Base-by-base conservation (phyloP, 768 basidiomycete genomes). In the Lyophyllum atratum region DNA sequence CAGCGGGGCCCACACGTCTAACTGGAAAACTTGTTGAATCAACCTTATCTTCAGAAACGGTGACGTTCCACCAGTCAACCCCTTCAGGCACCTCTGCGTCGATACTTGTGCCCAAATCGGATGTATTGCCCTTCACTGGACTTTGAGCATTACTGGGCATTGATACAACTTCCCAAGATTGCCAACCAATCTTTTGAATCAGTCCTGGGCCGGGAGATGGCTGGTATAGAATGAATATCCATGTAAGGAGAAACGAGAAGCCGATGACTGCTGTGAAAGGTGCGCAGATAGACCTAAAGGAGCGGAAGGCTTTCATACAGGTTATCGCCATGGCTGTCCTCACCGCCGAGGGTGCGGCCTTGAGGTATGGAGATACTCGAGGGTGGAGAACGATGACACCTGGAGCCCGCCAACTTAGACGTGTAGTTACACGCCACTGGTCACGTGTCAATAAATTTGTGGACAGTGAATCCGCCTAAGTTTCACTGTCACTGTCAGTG, bases 151-250 rank as follows among this genome's bases (percentile, higher is more conserved):
- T 31, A 34, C 54, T 52, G 21, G 65, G 58, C 24, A 79, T 68
- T 2, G 73, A 69, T 0, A 94, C 77, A 3, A 81, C 66, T 43
- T 91, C 93, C 92, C 92, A 96, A 7, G 89, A 80, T 65, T 95
- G 93, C 93, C 93, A 95, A 26, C 93, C 93, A 19, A 97, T 75
- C 44, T 83, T 80, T 65, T 93, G 90, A 14, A 80, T 68, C 14
- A 80, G 69, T 1, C 90, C 90, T 17, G 90, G 90, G 2, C 90
- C 90, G 1, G 78, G 77, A 10, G 81, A 83, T 3, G 90, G 91
- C 68, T 92, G 90, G 65, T 93, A 89, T 29, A 96, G 84, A 21
- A 94, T 76, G 66, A 93, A 92, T 31, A 92, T 73, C 68, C 87
- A 89, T 1, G 85, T 83, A 52, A 95, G 86, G 42, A 92, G 76